Percentiles rank a stretch among this genome's conserved stretches.
These are phyloP conservation scores for Bipolaris gigantea DNA, from an alignment of 2,329 filamentous ascomycete genomes.

Conservation along the genomic window DNA sequence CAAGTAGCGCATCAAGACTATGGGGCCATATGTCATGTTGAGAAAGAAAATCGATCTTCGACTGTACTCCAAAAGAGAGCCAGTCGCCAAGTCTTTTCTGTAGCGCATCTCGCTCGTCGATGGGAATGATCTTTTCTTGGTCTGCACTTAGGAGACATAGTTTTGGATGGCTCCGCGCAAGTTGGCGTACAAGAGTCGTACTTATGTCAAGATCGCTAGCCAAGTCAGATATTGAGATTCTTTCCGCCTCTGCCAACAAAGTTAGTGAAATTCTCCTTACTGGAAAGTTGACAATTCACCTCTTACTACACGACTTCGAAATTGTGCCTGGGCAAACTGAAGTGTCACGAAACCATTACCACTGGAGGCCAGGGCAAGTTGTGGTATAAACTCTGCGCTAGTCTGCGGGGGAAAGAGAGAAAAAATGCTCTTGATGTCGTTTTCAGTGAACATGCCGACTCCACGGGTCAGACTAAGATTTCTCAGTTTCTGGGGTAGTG, in stretches of 20 bases:
- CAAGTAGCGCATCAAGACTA: constrained; percentile 27
- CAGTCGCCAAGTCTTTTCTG: constrained; percentile 11
- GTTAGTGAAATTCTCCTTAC: constrained; percentile 3
- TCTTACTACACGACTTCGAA: constrained; percentile 23
- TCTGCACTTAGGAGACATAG: constrained; percentile 32
- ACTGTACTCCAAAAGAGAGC: constrained; percentile 16
- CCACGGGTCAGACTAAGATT: background rate
- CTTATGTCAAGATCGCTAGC: constrained; percentile 27
- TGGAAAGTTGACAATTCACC: constrained; percentile 3
- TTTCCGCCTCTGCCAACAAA: constrained; percentile 9
- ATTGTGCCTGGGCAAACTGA: constrained; percentile 21
- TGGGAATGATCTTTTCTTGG: constrained; percentile 27
- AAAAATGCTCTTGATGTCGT: constrained; percentile 36
- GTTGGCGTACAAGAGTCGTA: constrained; percentile 19
- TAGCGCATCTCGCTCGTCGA: constrained; percentile 25
- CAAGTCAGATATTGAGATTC: constrained; percentile 21
- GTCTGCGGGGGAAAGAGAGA: constrained; percentile 26
- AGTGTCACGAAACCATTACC: constrained; percentile 34
- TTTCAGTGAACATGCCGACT: constrained; percentile 37
- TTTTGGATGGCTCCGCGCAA: constrained; percentile 20
- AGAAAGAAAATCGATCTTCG: constrained; percentile 21
- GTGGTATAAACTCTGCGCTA: constrained; percentile 11
- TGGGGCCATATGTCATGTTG: constrained; percentile 27
- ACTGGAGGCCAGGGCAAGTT: constrained; percentile 24
- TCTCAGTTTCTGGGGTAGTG: background rate